A percentile compares a stretch with the other conserved stretches of the same genome.
Evolutionary conservation across 805 yeast species (phyloP).

Genomic region (Kregervanrija delftensis): DNA sequence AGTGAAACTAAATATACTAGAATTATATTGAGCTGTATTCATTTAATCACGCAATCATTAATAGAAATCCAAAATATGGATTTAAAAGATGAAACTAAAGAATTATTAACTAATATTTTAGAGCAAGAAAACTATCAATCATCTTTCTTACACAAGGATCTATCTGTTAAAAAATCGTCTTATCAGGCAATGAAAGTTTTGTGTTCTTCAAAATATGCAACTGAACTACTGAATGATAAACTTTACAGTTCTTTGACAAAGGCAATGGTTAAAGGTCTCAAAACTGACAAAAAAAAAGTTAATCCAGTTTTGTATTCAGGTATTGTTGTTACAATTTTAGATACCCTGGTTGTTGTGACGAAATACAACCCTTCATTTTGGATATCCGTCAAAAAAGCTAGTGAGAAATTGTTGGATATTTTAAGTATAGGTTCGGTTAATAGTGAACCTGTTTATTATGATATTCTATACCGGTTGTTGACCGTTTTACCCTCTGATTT

Average conservation of each 20-base stretch:
- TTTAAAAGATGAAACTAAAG: slow-evolving; percentile 16
- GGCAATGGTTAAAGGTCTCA: slow-evolving; percentile 37
- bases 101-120: slow-evolving; percentile 29
- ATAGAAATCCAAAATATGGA: slow-evolving; percentile 2
- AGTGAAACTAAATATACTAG: slow-evolving; percentile 57
- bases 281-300: slow-evolving; percentile 22
- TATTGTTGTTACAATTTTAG: slow-evolving; percentile 41
- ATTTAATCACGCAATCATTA: slow-evolving; percentile 32
- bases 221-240: slow-evolving; percentile 18
- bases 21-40: slow-evolving; percentile 43
- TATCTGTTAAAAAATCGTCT: slow-evolving; percentile 35
- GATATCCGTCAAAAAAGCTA: slow-evolving; percentile 40
- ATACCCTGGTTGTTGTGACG: slow-evolving; percentile 38
- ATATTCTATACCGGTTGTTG: slow-evolving; percentile 13
- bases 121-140: slow-evolving; percentile 40
- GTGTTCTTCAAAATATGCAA: slow-evolving; percentile 16
- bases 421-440: slow-evolving; percentile 47
- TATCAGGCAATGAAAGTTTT: slow-evolving; percentile 30
- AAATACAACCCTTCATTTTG: slow-evolving; percentile 46
- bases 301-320: slow-evolving; percentile 39
- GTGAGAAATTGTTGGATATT: slow-evolving; percentile 38
- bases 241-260: slow-evolving; percentile 36
- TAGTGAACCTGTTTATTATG: slow-evolving; percentile 46
- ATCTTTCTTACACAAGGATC: slow-evolving; percentile 30
- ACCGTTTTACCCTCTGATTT: slow-evolving; percentile 17